phyloP scores from a whole-genome alignment of 495 filamentous ascomycete genomes.

The Penicillium paxilli region DNA sequence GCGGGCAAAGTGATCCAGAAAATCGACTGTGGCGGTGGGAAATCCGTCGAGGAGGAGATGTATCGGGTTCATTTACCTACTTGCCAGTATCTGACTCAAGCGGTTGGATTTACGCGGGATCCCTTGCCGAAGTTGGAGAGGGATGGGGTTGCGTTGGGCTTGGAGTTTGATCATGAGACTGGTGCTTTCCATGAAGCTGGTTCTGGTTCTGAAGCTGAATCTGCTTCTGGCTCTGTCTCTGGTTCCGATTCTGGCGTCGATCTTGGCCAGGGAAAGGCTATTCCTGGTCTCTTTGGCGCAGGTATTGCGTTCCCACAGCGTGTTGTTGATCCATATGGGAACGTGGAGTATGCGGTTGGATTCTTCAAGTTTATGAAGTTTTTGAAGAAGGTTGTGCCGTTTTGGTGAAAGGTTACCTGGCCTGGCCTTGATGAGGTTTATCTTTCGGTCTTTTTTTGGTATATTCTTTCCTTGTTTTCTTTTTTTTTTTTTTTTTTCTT shows the following conservation, averaged over 20 bases:
- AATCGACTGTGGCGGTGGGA: slow-evolving; percentile 45
- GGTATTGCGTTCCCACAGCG: slow-evolving; percentile 63
- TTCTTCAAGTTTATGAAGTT: slow-evolving; percentile 67
- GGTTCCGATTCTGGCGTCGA: too few species aligned
- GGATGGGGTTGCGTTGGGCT: slow-evolving; percentile 29
- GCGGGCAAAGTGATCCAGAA: slow-evolving; percentile 53
- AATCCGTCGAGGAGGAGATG: slow-evolving; percentile 33
- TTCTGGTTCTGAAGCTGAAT: too few species aligned
- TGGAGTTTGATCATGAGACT: slow-evolving; percentile 50
- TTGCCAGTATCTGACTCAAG: slow-evolving; percentile 54
- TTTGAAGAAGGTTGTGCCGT: slow-evolving; percentile 50
- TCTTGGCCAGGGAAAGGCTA: slow-evolving; percentile 19
- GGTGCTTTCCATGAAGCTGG: slow-evolving; percentile 46
- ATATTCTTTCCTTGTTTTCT: background rate
- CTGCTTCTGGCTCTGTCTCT: too few species aligned
- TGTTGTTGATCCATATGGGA: slow-evolving; percentile 59
- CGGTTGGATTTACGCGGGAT: slow-evolving; percentile 54
- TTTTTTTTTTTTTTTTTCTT: background rate
- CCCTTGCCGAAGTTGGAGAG: slow-evolving; percentile 43
- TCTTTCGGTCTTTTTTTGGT: background rate
- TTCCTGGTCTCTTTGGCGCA: slow-evolving; percentile 56
- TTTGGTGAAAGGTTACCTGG: slow-evolving; percentile 42
- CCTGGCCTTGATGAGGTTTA: background rate
- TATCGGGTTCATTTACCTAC: slow-evolving; percentile 45
- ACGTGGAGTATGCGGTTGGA: slow-evolving; percentile 61